A percentile compares a stretch with the other conserved stretches of the same genome.
phyloP scores from a whole-genome alignment of 176 grass and related monocot species.

The Oryza nivara region DNA sequence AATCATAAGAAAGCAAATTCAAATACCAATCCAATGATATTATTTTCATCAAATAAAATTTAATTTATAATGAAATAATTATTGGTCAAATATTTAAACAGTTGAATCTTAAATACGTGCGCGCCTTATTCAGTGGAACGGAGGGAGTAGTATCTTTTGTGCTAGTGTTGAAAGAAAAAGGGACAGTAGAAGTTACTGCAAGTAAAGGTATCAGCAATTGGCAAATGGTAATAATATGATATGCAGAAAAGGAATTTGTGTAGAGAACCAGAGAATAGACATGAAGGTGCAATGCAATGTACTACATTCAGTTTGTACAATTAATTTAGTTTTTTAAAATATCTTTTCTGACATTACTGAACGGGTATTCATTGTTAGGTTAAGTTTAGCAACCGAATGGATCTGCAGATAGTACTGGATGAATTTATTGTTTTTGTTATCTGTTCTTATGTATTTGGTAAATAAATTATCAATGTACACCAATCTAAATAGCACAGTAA shows the following conservation, averaged over 20 bases:
- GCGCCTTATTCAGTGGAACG: too few relatives aligned
- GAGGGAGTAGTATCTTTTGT: too few relatives aligned
- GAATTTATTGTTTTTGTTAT: background rate
- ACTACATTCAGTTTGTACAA: background rate
- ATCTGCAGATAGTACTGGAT: background rate
- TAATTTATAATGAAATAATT: too few relatives aligned
- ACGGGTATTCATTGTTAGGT: slow-evolving; percentile 8
- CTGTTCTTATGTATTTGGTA: background rate
- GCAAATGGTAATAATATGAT: background rate
- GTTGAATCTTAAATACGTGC: too few relatives aligned
- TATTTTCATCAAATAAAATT: too few relatives aligned
- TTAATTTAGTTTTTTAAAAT: background rate
- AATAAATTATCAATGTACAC: slow-evolving; percentile 8
- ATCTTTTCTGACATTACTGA: slow-evolving; percentile 8
- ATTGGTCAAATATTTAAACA: too few relatives aligned
- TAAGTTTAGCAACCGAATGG: background rate
- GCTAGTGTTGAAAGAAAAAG: background rate
- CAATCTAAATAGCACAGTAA: background rate
- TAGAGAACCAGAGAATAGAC: background rate
- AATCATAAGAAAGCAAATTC: too few relatives aligned
- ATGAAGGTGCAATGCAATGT: slow-evolving; percentile 17
- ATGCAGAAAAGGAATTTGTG: slow-evolving; percentile 2
- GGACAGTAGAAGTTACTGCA: background rate
- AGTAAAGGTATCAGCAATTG: background rate
- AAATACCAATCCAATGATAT: too few relatives aligned